Evolutionary conservation across 257 asterid species (phyloP).

Genomic region (Coffea canephora): DNA sequence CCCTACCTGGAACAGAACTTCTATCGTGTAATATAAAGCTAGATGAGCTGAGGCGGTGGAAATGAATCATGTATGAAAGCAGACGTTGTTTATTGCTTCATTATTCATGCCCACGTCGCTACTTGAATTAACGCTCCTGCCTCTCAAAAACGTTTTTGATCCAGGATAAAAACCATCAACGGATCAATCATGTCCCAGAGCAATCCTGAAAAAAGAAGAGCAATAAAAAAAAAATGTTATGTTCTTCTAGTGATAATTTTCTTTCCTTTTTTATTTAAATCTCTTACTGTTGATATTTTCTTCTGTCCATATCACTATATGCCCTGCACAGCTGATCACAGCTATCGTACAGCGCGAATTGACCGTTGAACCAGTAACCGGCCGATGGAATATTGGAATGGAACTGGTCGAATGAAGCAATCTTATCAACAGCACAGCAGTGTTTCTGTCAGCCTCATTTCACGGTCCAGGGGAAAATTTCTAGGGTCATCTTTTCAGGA

Average conservation of each 20-base stretch:
- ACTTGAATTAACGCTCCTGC: slow-evolving; percentile 2
- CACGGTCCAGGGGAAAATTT: not conserved
- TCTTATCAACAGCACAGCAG: not conserved
- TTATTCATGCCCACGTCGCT: slow-evolving; percentile 17
- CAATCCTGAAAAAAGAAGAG: not conserved
- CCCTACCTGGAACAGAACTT: slow-evolving; percentile 13
- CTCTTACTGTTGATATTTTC: not conserved
- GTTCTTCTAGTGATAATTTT: not conserved
- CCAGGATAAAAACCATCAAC: not conserved
- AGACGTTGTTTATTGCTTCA: slow-evolving; percentile 10
- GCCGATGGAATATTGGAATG: too few species aligned
- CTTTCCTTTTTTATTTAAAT: not conserved
- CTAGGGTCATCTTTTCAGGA: not conserved
- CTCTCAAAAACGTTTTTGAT: not conserved
- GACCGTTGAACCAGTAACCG: not conserved
- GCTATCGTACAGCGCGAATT: not conserved
- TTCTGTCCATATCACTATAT: not conserved
- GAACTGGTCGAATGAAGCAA: not conserved
- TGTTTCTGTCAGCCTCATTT: not conserved
- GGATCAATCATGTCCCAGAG: not conserved
- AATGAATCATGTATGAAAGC: not conserved
- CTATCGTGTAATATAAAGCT: not conserved
- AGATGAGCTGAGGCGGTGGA: slow-evolving; percentile 17
- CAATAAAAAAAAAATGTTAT: not conserved
- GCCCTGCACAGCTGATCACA: not conserved